phyloP scores from a whole-genome alignment of 495 filamentous ascomycete genomes.

The Penicillium arizonense region DNA sequence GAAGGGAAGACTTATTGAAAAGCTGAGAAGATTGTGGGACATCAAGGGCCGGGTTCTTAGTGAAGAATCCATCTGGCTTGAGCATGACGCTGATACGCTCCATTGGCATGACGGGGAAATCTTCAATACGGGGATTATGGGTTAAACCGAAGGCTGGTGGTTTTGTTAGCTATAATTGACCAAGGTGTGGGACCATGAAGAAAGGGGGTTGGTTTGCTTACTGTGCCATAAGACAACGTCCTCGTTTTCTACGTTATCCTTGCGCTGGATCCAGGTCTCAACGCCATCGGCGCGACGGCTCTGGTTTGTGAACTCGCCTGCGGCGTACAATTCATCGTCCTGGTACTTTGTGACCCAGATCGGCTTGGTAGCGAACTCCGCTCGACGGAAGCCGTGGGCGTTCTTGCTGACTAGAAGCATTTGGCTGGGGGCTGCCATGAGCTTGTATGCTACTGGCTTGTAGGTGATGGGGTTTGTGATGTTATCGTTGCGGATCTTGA shows the following conservation, averaged over 20 bases:
- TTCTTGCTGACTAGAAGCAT: constrained; percentile 71
- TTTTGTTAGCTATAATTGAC: constrained; percentile 2
- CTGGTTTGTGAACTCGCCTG: constrained; percentile 87
- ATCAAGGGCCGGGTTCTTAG: constrained; percentile 70
- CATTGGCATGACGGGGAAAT: constrained; percentile 66
- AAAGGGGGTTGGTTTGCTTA: constrained; percentile 16
- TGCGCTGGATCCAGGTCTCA: constrained; percentile 50
- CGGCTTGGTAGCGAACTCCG: constrained; percentile 79
- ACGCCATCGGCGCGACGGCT: constrained; percentile 61
- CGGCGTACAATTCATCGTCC: constrained; percentile 78
- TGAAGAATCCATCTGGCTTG: constrained; percentile 73
- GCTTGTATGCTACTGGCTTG: constrained; percentile 76
- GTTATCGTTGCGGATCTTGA: constrained; percentile 75
- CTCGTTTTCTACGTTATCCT: constrained; percentile 49
- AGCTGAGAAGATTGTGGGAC: constrained; percentile 54
- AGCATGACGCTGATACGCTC: constrained; percentile 64
- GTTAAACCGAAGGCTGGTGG: constrained; percentile 57
- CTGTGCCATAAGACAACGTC: constrained; percentile 60
- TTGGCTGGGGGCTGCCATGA: constrained; percentile 72
- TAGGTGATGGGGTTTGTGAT: constrained; percentile 70
- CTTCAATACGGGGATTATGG: constrained; percentile 57
- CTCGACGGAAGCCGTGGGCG: constrained; percentile 67
- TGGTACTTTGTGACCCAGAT: constrained; percentile 78
- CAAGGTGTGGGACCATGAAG: neutral
- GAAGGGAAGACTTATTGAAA: constrained; percentile 42